Percentiles rank a stretch among this genome's conserved stretches.
Evolutionary conservation across 805 yeast genomes (phyloP).

Genomic region (Candida ortonii): DNA sequence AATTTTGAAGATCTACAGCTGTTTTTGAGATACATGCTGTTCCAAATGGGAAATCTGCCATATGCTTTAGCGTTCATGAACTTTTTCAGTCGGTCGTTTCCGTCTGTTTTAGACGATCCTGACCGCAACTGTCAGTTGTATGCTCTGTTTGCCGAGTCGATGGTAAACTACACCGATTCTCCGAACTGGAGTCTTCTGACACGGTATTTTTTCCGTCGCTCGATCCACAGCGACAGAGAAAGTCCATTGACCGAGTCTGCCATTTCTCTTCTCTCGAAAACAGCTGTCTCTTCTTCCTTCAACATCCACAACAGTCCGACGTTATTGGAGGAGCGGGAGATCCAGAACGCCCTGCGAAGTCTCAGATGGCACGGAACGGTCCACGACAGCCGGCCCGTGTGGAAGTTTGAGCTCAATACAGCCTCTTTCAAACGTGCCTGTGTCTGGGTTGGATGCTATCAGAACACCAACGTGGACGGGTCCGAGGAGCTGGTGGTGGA

Average conservation of each 20-base stretch:
- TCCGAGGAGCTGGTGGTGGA: slow-evolving; percentile 2
- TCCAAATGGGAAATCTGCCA: slow-evolving; percentile 17
- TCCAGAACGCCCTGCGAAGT: slow-evolving; percentile 8
- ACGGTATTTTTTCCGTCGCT: slow-evolving; percentile 18
- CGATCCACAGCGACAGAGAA: slow-evolving; percentile 8
- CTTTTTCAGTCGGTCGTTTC: slow-evolving; percentile 7
- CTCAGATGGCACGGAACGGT: slow-evolving; percentile 18
- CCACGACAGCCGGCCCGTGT: slow-evolving; percentile 12
- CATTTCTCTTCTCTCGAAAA: slow-evolving; percentile 1
- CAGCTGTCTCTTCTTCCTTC: slow-evolving; percentile 5
- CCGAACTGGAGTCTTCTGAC: slow-evolving; percentile 18
- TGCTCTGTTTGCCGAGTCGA: slow-evolving; percentile 12
- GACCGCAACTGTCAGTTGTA: slow-evolving; percentile 10
- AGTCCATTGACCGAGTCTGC: slow-evolving; percentile 1
- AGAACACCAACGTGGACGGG: slow-evolving; percentile 5
- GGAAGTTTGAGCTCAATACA: slow-evolving; percentile 15
- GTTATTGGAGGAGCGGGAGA: slow-evolving; percentile 11
- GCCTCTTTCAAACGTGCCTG: slow-evolving; percentile 18
- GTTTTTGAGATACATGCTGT: slow-evolving; percentile 12
- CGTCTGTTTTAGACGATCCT: slow-evolving; percentile 3
- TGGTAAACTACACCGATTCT: slow-evolving; percentile 16
- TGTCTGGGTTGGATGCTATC: slow-evolving; percentile 16
- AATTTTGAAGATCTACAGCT: slow-evolving; percentile 5
- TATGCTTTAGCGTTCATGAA: slow-evolving; percentile 21
- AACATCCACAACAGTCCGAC: slow-evolving; percentile 16